Evolutionary conservation across 495 filamentous ascomycete genomes (phyloP).

Genomic region (Neurospora sp.): DNA sequence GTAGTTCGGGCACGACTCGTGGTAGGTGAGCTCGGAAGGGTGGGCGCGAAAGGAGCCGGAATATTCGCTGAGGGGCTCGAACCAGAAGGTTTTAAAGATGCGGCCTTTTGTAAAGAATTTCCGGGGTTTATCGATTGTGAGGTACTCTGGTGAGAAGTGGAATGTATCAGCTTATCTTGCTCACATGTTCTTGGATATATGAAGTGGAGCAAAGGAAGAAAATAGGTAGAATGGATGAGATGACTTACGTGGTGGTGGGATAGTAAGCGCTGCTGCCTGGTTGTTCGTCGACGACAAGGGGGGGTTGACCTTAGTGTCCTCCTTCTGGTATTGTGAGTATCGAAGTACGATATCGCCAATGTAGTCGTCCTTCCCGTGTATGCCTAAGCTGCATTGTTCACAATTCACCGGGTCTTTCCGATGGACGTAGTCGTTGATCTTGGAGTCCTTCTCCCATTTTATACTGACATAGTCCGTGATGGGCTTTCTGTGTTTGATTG

Average conservation of each 20-base stretch:
- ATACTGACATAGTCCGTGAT: not conserved
- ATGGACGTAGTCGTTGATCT: not conserved
- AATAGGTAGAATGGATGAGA: not conserved
- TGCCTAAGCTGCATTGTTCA: not conserved
- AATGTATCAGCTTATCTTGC: not conserved
- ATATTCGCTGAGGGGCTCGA: slow-evolving; percentile 13
- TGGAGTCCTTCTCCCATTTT: not conserved
- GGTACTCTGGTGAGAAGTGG: slow-evolving; percentile 8
- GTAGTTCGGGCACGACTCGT: slow-evolving; percentile 5
- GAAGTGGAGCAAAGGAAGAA: no score
- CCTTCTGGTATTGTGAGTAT: not conserved
- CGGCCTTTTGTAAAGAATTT: slow-evolving; percentile 31
- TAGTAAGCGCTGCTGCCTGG: not conserved
- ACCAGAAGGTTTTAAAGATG: slow-evolving; percentile 26
- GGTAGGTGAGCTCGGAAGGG: slow-evolving; percentile 9
- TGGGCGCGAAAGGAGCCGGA: not conserved
- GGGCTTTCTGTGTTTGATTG: no score
- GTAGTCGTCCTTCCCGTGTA: not conserved
- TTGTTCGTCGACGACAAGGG: not conserved
- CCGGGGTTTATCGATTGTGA: slow-evolving; percentile 20
- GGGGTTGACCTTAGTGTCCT: not conserved
- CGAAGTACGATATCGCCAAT: not conserved
- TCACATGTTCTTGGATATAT: no score
- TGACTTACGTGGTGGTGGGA: not conserved
- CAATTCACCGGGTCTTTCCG: not conserved